Conservation (phyloP, 2,329 filamentous ascomycete species). For the Cladophialophora immunda region DNA sequence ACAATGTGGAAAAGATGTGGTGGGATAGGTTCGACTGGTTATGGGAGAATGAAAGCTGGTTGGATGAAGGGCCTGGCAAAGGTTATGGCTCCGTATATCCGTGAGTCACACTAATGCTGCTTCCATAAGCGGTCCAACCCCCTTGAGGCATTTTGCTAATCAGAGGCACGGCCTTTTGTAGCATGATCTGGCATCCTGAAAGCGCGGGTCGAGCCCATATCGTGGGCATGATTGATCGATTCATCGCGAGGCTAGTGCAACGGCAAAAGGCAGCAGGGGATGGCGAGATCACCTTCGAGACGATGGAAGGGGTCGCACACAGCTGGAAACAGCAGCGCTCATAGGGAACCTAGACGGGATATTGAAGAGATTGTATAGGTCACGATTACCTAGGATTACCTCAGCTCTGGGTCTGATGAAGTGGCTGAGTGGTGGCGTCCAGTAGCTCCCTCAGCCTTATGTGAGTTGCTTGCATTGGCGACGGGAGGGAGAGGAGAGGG, state of each 20-base stretch:
- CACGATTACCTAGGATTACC: slow-evolving; percentile 25
- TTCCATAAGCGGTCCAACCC: slow-evolving; percentile 8
- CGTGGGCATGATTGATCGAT: slow-evolving; percentile 42
- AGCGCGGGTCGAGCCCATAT: slow-evolving; percentile 40
- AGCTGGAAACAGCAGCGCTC: slow-evolving; percentile 35
- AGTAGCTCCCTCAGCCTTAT: slow-evolving; percentile 15
- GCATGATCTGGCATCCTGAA: slow-evolving; percentile 43
- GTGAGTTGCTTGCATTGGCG: slow-evolving; percentile 9
- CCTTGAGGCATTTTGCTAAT: slow-evolving; percentile 17
- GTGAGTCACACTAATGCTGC: slow-evolving; percentile 28
- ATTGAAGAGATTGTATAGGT: not conserved
- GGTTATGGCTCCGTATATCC: slow-evolving; percentile 41
- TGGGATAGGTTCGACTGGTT: slow-evolving; percentile 67
- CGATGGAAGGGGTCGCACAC: slow-evolving; percentile 38
- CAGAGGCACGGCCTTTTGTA: slow-evolving; percentile 11
- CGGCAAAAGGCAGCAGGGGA: slow-evolving; percentile 35
- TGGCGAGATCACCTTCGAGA: slow-evolving; percentile 42
- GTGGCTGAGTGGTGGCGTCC: slow-evolving; percentile 4
- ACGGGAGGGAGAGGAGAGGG: not conserved
- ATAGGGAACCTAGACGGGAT: not conserved
- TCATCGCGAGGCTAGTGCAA: slow-evolving; percentile 37
- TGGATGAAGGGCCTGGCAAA: slow-evolving; percentile 40
- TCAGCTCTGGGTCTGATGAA: slow-evolving; percentile 19
- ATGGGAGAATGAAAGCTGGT: slow-evolving; percentile 51
- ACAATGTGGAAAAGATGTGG: slow-evolving; percentile 68